Evolutionary conservation across 1,139 yeast species (phyloP).

Genomic region (Torulaspora pretoriensis): DNA sequence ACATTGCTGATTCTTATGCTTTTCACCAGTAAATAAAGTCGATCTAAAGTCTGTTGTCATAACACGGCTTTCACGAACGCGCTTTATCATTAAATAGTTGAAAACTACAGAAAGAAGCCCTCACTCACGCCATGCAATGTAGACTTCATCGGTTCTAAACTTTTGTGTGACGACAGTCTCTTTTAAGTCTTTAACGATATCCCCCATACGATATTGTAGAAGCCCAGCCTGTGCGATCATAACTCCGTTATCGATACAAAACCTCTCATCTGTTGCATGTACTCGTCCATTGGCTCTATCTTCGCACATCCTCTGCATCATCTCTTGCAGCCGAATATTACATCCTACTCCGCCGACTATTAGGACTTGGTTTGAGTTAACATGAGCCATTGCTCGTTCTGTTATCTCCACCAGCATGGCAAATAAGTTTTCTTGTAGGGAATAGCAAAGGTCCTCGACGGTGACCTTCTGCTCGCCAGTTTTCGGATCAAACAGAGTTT

Average conservation of each 20-base stretch:
- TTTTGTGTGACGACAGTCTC: slow-evolving; percentile 89
- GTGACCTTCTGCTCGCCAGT: slow-evolving; percentile 56
- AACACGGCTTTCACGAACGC: neutral
- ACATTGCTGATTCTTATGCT: slow-evolving; percentile 14
- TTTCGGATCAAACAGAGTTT: slow-evolving; percentile 45
- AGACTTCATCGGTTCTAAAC: slow-evolving; percentile 90
- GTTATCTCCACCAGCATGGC: slow-evolving; percentile 98
- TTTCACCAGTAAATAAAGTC: neutral
- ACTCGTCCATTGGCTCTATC: slow-evolving; percentile 79
- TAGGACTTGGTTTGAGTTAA: slow-evolving; percentile 78
- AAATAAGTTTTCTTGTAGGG: slow-evolving; percentile 85
- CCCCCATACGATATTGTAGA: slow-evolving; percentile 80
- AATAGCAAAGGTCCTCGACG: slow-evolving; percentile 84
- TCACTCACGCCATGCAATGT: slow-evolving; percentile 77
- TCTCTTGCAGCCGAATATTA: slow-evolving; percentile 81
- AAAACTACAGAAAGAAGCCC: neutral
- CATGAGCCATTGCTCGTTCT: slow-evolving; percentile 98
- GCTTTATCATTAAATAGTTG: neutral
- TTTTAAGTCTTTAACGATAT: slow-evolving; percentile 47
- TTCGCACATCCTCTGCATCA: slow-evolving; percentile 92
- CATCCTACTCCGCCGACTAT: slow-evolving; percentile 99
- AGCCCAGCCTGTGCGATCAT: slow-evolving; percentile 99
- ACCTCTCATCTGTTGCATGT: slow-evolving; percentile 92
- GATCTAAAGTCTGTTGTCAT: neutral
- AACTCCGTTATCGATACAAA: slow-evolving; percentile 95